phyloP scores from a whole-genome alignment of 768 basidiomycete genomes.

The Lactifluus subvellereus region DNA sequence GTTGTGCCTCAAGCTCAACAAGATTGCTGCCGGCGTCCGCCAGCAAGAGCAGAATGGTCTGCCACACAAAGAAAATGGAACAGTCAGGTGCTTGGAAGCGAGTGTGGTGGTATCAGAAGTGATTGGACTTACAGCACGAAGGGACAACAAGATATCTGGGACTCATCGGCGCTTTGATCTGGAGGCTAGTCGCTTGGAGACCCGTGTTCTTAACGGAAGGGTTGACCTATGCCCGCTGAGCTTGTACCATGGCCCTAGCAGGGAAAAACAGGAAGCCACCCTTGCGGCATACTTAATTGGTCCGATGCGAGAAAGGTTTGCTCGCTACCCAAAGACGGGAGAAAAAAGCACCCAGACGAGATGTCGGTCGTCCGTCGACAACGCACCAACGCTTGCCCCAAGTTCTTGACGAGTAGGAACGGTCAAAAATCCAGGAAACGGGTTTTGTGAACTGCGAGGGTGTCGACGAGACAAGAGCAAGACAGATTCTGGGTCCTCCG shows the following conservation, averaged over 20 bases:
- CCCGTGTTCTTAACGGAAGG: background rate
- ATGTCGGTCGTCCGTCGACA: background rate
- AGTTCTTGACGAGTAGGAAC: background rate
- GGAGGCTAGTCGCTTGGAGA: background rate
- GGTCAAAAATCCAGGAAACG: background rate
- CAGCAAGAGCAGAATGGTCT: background rate
- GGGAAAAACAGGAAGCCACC: background rate
- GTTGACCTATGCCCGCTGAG: background rate
- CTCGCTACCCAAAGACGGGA: background rate
- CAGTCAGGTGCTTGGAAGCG: background rate
- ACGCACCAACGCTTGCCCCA: background rate
- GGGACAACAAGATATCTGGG: background rate
- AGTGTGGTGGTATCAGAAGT: background rate
- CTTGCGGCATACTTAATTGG: background rate
- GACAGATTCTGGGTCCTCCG: background rate
- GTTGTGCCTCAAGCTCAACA: conserved; percentile 6
- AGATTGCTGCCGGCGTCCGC: background rate
- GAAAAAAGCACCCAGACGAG: background rate
- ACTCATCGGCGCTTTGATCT: background rate
- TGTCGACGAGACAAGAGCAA: conserved; percentile 5
- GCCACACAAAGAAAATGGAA: background rate
- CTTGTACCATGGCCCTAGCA: background rate
- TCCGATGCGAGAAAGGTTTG: background rate
- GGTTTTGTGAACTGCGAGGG: background rate
- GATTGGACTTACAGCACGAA: background rate